Base-by-base conservation (phyloP, 768 basidiomycete genomes). In the Amyloporia xantha region DNA sequence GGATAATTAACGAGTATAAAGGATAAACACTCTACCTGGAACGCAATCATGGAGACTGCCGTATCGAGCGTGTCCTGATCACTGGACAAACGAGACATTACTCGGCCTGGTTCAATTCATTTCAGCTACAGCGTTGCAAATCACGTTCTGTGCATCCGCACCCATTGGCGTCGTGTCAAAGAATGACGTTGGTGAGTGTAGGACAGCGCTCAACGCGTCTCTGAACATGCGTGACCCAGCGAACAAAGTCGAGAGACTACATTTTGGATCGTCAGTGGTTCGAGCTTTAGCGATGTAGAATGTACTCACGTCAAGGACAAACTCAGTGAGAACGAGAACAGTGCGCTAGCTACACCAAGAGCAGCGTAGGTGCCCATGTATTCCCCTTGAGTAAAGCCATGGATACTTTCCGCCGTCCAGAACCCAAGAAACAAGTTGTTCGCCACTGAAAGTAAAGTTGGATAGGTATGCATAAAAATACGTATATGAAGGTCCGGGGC, bases 121-220 rank as follows among this genome's bases (percentile, higher is more conserved):
- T 17, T 24, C 1, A 24, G 9, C n/a, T n/a, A n/a, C 24, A 35
- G 7, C 17, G 38, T 1, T 6, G 7, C n/a, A 5, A 13, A n/a
- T 11, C 3, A 23, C 15, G 4, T 20, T 4, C 25, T 1, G 23
- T 1, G n/a, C 7, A 20, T 26, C 7, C 17, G 17, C 52, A 79
- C 81, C 81, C 59, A 82, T 73, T 1, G 82, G 82, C 0, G 84
- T 86, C 0, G 83, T 82, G 58, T 89, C 86, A 58, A 85, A 86
- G 67, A 86, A 87, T 3, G 80, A 75, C 0, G 72, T 61, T 0
- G 83, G 80, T 7, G 83, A 83, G 3, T 73, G 66, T 46, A 90
- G 58, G 3, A 90, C 81, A 12, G 71, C 69, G 4, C 53, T 59
- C 9, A 87, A 65, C 0, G 83, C 83, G 4, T 67, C 61, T 54